These are phyloP conservation scores for Hypoxylon subgilvum DNA, from an alignment of 495 filamentous ascomycete genomes.

Conservation along the genomic window DNA sequence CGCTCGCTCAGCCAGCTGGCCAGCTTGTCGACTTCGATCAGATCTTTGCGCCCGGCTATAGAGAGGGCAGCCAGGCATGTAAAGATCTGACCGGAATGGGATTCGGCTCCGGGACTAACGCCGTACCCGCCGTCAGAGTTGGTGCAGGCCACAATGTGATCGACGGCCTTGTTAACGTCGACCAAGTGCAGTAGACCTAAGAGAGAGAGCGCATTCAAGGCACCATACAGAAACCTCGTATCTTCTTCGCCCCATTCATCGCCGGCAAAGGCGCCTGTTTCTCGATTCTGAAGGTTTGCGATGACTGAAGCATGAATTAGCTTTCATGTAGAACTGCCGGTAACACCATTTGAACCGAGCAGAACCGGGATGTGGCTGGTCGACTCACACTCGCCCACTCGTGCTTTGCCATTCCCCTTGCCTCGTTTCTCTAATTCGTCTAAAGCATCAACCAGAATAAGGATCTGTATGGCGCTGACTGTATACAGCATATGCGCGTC, in stretches of 20 bases:
- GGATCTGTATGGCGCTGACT: constrained; percentile 88
- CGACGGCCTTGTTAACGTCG: constrained; percentile 78
- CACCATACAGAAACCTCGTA: constrained; percentile 90
- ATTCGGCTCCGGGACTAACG: constrained; percentile 84
- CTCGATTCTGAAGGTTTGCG: constrained; percentile 74
- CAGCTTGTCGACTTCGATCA: constrained; percentile 81
- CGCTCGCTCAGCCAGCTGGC: constrained; percentile 92
- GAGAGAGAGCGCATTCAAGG: constrained; percentile 84
- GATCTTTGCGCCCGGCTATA: constrained; percentile 80
- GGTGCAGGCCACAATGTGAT: constrained; percentile 76
- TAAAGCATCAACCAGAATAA: constrained; percentile 82
- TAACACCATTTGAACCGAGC: constrained; percentile 6
- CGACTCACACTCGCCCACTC: constrained; percentile 74
- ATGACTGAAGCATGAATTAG: constrained; percentile 64
- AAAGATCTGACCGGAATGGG: constrained; percentile 91
- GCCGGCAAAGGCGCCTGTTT: constrained; percentile 86
- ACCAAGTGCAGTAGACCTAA: constrained; percentile 72
- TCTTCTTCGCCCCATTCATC: constrained; percentile 97
- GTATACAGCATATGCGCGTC: constrained; percentile 96
- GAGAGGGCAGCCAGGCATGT: constrained; percentile 89
- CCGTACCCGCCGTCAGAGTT: constrained; percentile 96
- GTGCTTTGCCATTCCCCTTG: constrained; percentile 72
- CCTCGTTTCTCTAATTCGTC: constrained; percentile 76
- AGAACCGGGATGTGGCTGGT: neutral
- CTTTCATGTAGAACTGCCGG: too few species aligned